phyloP scores from a whole-genome alignment of 2,329 filamentous ascomycete species.

The Aschersonia sp. region DNA sequence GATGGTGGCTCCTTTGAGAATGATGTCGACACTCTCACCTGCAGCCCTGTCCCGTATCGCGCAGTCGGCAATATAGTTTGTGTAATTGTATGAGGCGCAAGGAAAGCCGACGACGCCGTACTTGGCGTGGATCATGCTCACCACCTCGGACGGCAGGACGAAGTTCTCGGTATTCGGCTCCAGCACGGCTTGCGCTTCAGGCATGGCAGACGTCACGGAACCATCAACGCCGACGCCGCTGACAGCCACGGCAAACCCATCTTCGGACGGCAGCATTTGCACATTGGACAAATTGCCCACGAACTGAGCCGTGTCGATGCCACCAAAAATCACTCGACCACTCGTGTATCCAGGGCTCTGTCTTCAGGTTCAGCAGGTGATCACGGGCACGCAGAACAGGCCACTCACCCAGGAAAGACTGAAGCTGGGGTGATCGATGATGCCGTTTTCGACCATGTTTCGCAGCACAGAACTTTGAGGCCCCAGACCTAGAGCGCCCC shows the following conservation, averaged over 20 bases:
- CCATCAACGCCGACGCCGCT: not conserved
- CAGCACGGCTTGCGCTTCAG: slow-evolving; percentile 8
- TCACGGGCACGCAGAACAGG: not conserved
- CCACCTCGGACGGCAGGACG: not conserved
- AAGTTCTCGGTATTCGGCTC: slow-evolving; percentile 7
- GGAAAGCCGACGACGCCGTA: not conserved
- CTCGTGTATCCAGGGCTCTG: not conserved
- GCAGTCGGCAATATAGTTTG: not conserved
- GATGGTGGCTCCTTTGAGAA: slow-evolving; percentile 32
- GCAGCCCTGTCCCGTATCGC: not conserved
- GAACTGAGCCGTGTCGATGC: not conserved
- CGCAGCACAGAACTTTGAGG: not conserved
- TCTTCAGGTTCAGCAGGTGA: not conserved
- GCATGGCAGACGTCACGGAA: not conserved
- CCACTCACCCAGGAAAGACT: slow-evolving; percentile 32
- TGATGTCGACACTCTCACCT: slow-evolving; percentile 31
- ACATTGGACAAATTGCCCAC: not conserved
- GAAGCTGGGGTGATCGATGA: not conserved
- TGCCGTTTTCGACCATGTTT: not conserved
- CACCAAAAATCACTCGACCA: not conserved
- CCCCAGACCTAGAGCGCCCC: not conserved
- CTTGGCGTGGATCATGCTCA: not conserved
- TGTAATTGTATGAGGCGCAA: not conserved
- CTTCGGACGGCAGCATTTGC: not conserved
- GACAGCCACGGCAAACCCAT: not conserved